These are phyloP conservation scores for Sclerotiophoma versabilis DNA, from an alignment of 2,329 filamentous ascomycete species.

Conservation along the genomic window DNA sequence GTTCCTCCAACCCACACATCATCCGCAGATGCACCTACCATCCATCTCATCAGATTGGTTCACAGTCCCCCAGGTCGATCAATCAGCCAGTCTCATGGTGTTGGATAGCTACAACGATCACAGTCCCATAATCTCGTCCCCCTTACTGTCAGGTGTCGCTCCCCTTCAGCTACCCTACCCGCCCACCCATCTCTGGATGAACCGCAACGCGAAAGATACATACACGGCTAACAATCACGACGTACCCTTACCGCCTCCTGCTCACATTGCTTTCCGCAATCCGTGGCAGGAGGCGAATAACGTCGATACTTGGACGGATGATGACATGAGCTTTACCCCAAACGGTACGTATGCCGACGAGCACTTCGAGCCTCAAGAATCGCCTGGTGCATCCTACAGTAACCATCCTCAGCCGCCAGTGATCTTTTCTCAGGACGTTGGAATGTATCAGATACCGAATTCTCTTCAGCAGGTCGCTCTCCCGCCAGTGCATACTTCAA, in stretches of 20 bases:
- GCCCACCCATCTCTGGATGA: background rate
- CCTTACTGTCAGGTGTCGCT: background rate
- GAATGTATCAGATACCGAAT: background rate
- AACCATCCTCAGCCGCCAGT: background rate
- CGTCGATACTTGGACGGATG: background rate
- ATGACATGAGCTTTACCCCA: background rate
- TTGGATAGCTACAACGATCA: background rate
- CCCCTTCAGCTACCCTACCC: background rate
- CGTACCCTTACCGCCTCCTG: background rate
- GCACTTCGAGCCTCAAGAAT: background rate
- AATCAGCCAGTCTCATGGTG: background rate
- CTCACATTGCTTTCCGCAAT: conserved; percentile 3
- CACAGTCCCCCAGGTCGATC: conserved; percentile 1
- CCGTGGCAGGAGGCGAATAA: background rate
- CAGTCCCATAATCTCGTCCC: background rate
- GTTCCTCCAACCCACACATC: conserved; percentile 35
- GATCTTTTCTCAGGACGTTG: background rate
- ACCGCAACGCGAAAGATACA: background rate
- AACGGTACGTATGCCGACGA: background rate
- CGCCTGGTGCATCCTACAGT: background rate
- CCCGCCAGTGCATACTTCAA: background rate
- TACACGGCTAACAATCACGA: background rate
- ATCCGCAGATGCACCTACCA: conserved; percentile 32
- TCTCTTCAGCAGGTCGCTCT: background rate
- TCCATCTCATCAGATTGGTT: conserved; percentile 24